Base-by-base conservation (phyloP, 345 rosid species). In the Geranium brycei region DNA sequence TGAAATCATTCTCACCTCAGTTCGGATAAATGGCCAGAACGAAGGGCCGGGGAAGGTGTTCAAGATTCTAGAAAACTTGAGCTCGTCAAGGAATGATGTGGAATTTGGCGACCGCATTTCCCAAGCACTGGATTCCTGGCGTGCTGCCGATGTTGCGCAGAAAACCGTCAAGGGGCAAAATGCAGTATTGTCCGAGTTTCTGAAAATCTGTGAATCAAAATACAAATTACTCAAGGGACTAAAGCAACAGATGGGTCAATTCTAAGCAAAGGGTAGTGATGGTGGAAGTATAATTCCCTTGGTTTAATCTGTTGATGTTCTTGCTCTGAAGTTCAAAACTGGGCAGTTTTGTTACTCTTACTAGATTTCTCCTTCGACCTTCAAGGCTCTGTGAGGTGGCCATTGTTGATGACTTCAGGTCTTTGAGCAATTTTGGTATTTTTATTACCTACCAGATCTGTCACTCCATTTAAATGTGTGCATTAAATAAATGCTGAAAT, bases 11-110 rank as follows among this genome's bases (percentile, higher is more conserved):
- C 74, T 83, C 17, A 76, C 83, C 31, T 78, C 84, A 51, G 68
- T 88, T 64, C 58, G 65, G 69, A 75, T 62, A 62, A 73, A 72
- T 17, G 87, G 41, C 57, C 71, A 61, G 10, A 79, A 68, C 13
- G 80, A 75, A 71, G 91, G 91, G 61, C 89, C 96, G 1, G 97
- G 96, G 66, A 76, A 71, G 72, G 88, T 84, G 55, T 80, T 85
- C 71, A 73, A 72, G 67, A 66, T 77, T 63, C 58, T 95, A 63
- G 86, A 82, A 73, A 80, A 67, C 62, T 35, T 69, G 59, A 64
- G 66, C 41, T 67, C 82, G 47, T 73, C 85, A 4, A 69, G 75
- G 0, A 63, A 81, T 64, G 85, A 81, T 69, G 35, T 63, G 32
- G 83, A 81, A 64, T 79, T 85, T 35, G 96, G 96, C 19, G 75